A percentile compares a stretch with the other conserved stretches of the same genome.
Evolutionary conservation across 2,329 filamentous ascomycete genomes (phyloP).

Genomic region (Alternaria atra): DNA sequence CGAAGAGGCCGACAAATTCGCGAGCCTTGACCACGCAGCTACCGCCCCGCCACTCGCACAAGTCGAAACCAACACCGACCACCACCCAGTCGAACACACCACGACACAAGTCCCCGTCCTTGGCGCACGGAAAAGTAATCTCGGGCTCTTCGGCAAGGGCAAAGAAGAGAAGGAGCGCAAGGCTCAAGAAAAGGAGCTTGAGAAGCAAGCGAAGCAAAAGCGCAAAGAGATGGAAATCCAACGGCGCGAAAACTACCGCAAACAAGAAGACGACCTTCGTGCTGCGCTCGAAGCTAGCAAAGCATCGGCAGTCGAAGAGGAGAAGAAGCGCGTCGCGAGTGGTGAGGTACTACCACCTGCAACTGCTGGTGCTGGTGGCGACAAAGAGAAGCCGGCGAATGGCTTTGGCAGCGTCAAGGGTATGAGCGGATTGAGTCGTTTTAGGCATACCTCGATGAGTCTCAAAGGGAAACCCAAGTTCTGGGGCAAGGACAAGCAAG

Average conservation of each 20-base stretch:
- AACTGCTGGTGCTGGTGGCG: slow-evolving; percentile 1
- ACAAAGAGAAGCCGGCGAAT: slow-evolving; percentile 40
- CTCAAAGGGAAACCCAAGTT: slow-evolving; percentile 79
- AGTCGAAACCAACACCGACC: slow-evolving; percentile 40
- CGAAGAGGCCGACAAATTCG: slow-evolving; percentile 61
- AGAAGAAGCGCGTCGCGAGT: slow-evolving; percentile 30
- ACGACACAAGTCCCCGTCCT: slow-evolving; percentile 49
- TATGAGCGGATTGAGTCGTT: slow-evolving; percentile 65
- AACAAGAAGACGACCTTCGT: slow-evolving; percentile 70
- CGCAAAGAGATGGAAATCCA: slow-evolving; percentile 59
- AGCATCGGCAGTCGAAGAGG: slow-evolving; percentile 64
- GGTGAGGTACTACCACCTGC: slow-evolving; percentile 15
- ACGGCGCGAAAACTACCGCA: slow-evolving; percentile 65
- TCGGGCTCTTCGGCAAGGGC: slow-evolving; percentile 66
- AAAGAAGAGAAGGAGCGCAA: slow-evolving; percentile 69
- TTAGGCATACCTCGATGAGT: slow-evolving; percentile 78
- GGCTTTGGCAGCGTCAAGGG: slow-evolving; percentile 49
- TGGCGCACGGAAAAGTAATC: slow-evolving; percentile 41
- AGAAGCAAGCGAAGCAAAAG: slow-evolving; percentile 56
- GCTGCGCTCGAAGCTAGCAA: slow-evolving; percentile 73
- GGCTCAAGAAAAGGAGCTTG: slow-evolving; percentile 65
- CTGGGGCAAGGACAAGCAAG: slow-evolving; percentile 56
- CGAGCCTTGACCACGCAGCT: slow-evolving; percentile 70
- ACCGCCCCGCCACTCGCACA: slow-evolving; percentile 65
- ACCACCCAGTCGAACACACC: slow-evolving; percentile 45